These are phyloP conservation scores for Davidsoniella eucalypti DNA, from an alignment of 2,329 filamentous ascomycete species.

Conservation along the genomic window DNA sequence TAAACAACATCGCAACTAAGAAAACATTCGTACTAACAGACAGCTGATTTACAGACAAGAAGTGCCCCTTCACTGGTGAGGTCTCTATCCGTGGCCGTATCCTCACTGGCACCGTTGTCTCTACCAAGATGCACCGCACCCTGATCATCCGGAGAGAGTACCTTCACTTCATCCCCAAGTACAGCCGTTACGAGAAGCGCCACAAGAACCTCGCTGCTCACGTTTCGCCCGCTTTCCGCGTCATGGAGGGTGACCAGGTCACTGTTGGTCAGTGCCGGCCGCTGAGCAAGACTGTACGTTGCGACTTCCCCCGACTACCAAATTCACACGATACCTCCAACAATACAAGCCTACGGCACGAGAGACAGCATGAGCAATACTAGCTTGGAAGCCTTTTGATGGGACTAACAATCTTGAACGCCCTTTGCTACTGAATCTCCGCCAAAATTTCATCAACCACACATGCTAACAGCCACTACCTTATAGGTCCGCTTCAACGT, in stretches of 20 bases:
- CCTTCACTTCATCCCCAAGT: conserved; percentile 99
- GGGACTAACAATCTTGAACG: too few relatives aligned
- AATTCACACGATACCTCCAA: neutral
- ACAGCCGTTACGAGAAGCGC: conserved; percentile 99
- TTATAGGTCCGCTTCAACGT: conserved; percentile 94
- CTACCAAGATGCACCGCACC: conserved; percentile 99
- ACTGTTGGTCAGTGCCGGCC: conserved; percentile 99
- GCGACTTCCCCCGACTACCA: conserved; percentile 3
- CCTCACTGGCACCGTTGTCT: conserved; percentile 96
- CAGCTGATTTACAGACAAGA: conserved; percentile 62
- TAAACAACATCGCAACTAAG: neutral
- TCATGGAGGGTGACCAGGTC: conserved; percentile 98
- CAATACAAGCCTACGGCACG: neutral
- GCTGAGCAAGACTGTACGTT: conserved; percentile 95
- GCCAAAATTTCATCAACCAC: neutral
- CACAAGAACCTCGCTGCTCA: conserved; percentile 99
- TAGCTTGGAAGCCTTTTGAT: too few relatives aligned
- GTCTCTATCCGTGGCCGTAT: conserved; percentile 99
- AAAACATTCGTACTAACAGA: neutral
- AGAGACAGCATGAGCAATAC: neutral
- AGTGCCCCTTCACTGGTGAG: conserved; percentile 98
- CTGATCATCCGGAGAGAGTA: conserved; percentile 99
- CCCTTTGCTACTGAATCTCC: neutral
- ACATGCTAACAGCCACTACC: conserved; percentile 7
- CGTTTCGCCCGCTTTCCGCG: conserved; percentile 99